These are phyloP conservation scores for Thalassiosira livingstoniorum DNA, from an alignment of 352 stramenopile species.

Conservation along the genomic window DNA sequence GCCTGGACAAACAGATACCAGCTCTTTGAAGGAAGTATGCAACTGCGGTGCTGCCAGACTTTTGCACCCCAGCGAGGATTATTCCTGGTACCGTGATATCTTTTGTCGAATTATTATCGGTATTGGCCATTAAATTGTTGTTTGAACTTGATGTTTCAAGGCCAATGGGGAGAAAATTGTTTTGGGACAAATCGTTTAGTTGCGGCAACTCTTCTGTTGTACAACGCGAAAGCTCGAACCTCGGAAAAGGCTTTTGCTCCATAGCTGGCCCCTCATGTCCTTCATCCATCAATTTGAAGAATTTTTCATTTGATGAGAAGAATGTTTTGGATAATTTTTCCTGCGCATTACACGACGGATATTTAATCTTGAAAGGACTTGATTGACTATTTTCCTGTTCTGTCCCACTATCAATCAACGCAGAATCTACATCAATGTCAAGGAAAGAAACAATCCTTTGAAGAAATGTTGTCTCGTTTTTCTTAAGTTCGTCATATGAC, in stretches of 20 bases:
- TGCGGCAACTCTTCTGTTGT: neutral
- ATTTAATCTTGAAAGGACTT: neutral
- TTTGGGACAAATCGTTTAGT: slow-evolving; percentile 1
- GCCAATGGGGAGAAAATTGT: neutral
- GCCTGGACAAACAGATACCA: neutral
- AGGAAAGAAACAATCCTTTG: neutral
- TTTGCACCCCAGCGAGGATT: neutral
- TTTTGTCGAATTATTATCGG: neutral
- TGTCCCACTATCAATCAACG: neutral
- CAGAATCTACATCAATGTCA: neutral
- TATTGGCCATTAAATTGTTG: neutral
- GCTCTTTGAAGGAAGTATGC: slow-evolving; percentile 1
- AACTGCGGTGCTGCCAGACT: slow-evolving; percentile 1
- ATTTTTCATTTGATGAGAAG: neutral
- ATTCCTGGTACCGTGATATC: neutral
- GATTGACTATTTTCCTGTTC: neutral
- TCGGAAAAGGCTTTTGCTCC: slow-evolving; percentile 6
- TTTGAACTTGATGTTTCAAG: neutral
- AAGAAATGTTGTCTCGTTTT: neutral
- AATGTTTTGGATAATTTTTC: slow-evolving; percentile 4
- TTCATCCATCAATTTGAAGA: too few relatives aligned
- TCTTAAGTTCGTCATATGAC: slow-evolving; percentile 12
- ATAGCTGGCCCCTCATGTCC: neutral
- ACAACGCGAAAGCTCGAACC: neutral
- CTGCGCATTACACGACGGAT: neutral